Evolutionary conservation across 495 filamentous ascomycete genomes (phyloP).

Genomic region (Bacidia gigantensis): DNA sequence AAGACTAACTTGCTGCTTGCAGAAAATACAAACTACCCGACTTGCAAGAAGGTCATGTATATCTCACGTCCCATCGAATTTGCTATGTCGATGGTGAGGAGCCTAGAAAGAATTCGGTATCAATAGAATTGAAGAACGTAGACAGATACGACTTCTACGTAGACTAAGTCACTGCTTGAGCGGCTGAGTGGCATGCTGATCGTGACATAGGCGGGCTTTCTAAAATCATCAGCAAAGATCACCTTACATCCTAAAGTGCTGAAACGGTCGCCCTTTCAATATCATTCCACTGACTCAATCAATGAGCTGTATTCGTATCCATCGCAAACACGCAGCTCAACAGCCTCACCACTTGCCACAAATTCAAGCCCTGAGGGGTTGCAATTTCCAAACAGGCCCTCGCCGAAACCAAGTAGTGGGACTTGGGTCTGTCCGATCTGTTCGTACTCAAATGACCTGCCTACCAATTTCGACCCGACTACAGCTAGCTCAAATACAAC

Average conservation of each 20-base stretch:
- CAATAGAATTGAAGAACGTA: conserved; percentile 78
- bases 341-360: neutral
- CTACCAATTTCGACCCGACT: conserved; percentile 78
- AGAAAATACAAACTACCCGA: conserved; percentile 94
- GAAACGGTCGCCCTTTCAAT: conserved; percentile 28
- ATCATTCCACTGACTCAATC: neutral
- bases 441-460: conserved; percentile 89
- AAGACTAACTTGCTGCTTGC: conserved; percentile 9
- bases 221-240: conserved; percentile 91
- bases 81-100: conserved; percentile 90
- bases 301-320: neutral
- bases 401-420: conserved; percentile 39
- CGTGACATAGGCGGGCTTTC: conserved; percentile 60
- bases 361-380: neutral
- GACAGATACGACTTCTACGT: conserved; percentile 88
- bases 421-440: conserved; percentile 99
- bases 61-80: conserved; percentile 84
- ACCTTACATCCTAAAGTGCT: conserved; percentile 66
- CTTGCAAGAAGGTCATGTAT: conserved; percentile 89
- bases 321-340: neutral
- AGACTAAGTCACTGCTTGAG: conserved; percentile 8
- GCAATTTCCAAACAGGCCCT: conserved; percentile 34
- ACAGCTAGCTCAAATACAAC: conserved; percentile 61
- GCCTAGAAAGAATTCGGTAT: conserved; percentile 71
- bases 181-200: neutral